Percentiles rank a stretch among this genome's conserved stretches.
Conservation (phyloP, 192 early-diverging fungal genomes). For the Geranomyces variabilis region DNA sequence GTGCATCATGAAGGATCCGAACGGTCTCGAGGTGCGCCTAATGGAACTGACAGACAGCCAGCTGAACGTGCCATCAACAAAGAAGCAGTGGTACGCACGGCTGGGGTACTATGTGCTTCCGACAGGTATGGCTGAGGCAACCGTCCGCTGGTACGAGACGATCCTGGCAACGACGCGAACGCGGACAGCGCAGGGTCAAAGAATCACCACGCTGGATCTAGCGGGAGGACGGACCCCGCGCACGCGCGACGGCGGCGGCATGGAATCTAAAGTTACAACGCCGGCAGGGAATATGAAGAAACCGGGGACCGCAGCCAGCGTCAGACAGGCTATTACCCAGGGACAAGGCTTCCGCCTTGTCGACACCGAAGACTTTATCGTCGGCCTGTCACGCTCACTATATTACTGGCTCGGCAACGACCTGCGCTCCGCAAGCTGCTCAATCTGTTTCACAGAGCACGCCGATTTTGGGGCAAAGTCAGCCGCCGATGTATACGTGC, state of each 20-base stretch:
- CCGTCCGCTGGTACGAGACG: constrained; percentile 44
- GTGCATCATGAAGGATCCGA: constrained; percentile 55
- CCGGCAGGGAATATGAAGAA: constrained; percentile 25
- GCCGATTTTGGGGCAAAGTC: constrained; percentile 38
- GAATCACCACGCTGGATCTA: constrained; percentile 35
- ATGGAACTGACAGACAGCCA: constrained; percentile 54
- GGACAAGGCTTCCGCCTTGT: constrained; percentile 52
- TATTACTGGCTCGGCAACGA: constrained; percentile 61
- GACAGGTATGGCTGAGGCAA: constrained; percentile 35
- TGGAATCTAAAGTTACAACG: constrained; percentile 4
- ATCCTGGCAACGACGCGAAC: constrained; percentile 33
- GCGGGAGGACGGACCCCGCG: constrained; percentile 4
- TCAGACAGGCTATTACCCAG: constrained; percentile 36
- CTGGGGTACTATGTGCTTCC: constrained; percentile 58
- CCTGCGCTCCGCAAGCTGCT: constrained; percentile 34
- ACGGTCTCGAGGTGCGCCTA: constrained; percentile 55
- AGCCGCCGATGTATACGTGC: background rate
- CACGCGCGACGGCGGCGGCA: constrained; percentile 8
- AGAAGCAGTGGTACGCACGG: constrained; percentile 53
- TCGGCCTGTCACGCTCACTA: constrained; percentile 47
- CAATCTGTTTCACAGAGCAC: constrained; percentile 54
- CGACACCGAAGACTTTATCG: constrained; percentile 54
- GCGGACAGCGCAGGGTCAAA: constrained; percentile 19
- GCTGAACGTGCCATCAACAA: constrained; percentile 40
- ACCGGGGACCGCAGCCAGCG: constrained; percentile 35